phyloP scores from a whole-genome alignment of 257 asterid species.

The Penstemon barbatus region DNA sequence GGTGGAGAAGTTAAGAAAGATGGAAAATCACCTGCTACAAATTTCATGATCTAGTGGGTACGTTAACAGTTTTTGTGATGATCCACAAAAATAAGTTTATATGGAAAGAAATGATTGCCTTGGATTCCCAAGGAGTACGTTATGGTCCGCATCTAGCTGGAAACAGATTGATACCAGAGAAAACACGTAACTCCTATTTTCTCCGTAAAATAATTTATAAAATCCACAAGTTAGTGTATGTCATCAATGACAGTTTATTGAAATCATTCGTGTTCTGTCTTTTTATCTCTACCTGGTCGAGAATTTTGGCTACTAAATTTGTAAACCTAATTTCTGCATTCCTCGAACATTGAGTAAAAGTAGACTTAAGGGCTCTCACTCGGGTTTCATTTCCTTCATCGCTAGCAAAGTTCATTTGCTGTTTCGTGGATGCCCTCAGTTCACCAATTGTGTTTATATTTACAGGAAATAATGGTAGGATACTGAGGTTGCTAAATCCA shows the following conservation, averaged over 20 bases:
- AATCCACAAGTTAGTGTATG: neutral
- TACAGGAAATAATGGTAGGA: neutral
- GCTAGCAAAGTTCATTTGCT: neutral
- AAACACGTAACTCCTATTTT: conserved; percentile 19
- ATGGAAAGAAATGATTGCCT: conserved; percentile 17
- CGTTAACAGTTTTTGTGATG: neutral
- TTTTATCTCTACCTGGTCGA: neutral
- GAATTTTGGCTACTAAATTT: too few species aligned
- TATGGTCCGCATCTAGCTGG: conserved; percentile 19
- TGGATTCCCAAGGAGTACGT: neutral
- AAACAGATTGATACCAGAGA: conserved; percentile 23
- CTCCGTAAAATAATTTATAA: neutral
- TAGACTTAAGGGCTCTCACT: neutral
- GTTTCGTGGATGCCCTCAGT: neutral
- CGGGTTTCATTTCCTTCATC: neutral
- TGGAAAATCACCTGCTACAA: conserved; percentile 39
- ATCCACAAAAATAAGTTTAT: conserved; percentile 4
- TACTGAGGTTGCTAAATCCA: neutral
- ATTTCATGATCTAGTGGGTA: conserved; percentile 49
- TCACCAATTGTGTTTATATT: neutral
- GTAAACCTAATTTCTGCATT: neutral
- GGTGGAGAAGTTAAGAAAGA: conserved; percentile 42
- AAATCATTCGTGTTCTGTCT: neutral
- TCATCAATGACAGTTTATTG: neutral
- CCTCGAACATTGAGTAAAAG: neutral